Evolutionary conservation across 179 eudicot species (phyloP).

Genomic region (Pouteria campechiana): DNA sequence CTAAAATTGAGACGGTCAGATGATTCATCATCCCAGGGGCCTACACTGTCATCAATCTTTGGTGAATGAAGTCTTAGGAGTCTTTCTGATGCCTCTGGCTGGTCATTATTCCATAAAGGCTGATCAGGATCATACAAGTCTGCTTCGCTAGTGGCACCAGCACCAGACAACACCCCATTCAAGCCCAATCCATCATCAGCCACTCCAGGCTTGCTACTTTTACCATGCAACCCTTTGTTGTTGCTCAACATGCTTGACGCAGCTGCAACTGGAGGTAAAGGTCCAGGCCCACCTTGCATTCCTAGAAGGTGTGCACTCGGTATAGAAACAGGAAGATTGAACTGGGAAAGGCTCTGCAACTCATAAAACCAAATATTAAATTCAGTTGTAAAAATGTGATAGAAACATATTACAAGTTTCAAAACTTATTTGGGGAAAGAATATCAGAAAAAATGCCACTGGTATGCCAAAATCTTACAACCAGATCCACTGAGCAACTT

Average conservation of each 20-base stretch:
- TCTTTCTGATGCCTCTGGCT: slow-evolving; percentile 36
- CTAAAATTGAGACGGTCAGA: slow-evolving; percentile 19
- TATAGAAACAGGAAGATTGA: slow-evolving; percentile 86
- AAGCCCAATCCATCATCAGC: slow-evolving; percentile 32
- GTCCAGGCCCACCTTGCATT: slow-evolving; percentile 41
- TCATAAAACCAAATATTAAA: slow-evolving; percentile 6
- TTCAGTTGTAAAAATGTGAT: not conserved
- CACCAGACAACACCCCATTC: slow-evolving; percentile 29
- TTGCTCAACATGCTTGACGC: slow-evolving; percentile 37
- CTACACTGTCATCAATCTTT: slow-evolving; percentile 27
- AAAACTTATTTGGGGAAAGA: too few species aligned
- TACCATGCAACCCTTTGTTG: slow-evolving; percentile 30
- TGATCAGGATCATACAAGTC: slow-evolving; percentile 97
- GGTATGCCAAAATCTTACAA: too few species aligned
- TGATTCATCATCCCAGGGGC: slow-evolving; percentile 27
- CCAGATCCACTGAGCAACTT: too few species aligned
- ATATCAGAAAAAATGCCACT: too few species aligned
- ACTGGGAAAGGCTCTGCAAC: slow-evolving; percentile 91
- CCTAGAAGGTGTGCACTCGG: slow-evolving; percentile 53
- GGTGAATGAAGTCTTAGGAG: slow-evolving; percentile 29
- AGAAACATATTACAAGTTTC: too few species aligned
- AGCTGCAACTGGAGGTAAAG: slow-evolving; percentile 38
- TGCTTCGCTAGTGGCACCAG: slow-evolving; percentile 36
- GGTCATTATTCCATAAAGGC: slow-evolving; percentile 64
- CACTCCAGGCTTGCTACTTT: slow-evolving; percentile 33